Evolutionary conservation across 768 basidiomycete species (phyloP).

Genomic region (Gymnopilus dilepis): DNA sequence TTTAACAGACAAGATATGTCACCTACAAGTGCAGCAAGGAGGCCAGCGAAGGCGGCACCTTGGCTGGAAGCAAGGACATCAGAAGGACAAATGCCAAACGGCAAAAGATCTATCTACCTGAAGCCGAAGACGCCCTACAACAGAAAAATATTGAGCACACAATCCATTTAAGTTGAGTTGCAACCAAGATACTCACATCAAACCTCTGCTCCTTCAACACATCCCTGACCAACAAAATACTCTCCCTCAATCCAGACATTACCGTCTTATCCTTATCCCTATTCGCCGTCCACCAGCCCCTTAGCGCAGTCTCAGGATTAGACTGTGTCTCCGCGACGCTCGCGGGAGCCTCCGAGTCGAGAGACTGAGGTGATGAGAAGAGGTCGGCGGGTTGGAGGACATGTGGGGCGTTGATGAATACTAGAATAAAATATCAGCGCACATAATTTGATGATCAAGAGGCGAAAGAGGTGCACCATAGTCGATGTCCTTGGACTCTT

Average conservation of each 20-base stretch:
- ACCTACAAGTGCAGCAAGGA: constrained; percentile 72
- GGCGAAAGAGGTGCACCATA: constrained; percentile 48
- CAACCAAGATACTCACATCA: constrained; percentile 57
- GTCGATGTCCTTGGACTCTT: constrained; percentile 70
- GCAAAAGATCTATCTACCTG: constrained; percentile 48
- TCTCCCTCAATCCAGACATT: constrained; percentile 61
- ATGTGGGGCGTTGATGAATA: constrained; percentile 76
- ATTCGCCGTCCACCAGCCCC: constrained; percentile 76
- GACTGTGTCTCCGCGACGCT: constrained; percentile 40
- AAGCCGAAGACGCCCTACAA: constrained; percentile 80
- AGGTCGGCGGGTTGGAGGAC: constrained; percentile 72
- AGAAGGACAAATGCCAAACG: not conserved
- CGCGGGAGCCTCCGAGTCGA: constrained; percentile 39
- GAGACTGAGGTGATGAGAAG: constrained; percentile 27
- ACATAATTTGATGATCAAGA: not conserved
- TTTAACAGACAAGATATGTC: not conserved
- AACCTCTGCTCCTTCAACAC: constrained; percentile 63
- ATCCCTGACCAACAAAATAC: constrained; percentile 58
- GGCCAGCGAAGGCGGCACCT: constrained; percentile 76
- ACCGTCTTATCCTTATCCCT: constrained; percentile 54
- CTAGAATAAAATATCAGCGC: constrained; percentile 38
- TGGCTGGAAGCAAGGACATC: constrained; percentile 50
- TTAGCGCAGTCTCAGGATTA: constrained; percentile 60
- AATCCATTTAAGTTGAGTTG: constrained; percentile 8
- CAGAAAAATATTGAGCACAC: constrained; percentile 12